Evolutionary conservation across 805 yeast species (phyloP).

Genomic region (Kluyveromyces wickerhamii): DNA sequence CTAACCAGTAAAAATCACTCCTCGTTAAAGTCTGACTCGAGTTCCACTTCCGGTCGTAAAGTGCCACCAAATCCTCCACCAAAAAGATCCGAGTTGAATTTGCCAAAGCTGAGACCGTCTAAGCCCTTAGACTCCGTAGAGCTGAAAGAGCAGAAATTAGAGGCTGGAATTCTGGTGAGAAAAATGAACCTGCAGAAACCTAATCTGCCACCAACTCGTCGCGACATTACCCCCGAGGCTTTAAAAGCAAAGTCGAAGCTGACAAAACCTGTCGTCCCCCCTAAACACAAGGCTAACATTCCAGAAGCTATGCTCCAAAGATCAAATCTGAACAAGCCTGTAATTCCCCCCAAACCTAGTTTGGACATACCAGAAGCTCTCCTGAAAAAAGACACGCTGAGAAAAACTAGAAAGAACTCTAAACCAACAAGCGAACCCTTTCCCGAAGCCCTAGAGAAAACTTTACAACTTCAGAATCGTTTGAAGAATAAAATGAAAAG

Average conservation of each 20-base stretch:
- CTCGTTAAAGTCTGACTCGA: neutral
- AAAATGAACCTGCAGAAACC: neutral
- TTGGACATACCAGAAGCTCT: slow-evolving; percentile 19
- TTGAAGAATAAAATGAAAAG: too few species aligned
- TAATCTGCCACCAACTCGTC: neutral
- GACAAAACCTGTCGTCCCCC: neutral
- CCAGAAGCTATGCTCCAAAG: slow-evolving; percentile 8
- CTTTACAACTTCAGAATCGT: too few species aligned
- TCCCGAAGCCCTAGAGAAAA: too few species aligned
- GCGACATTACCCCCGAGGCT: slow-evolving; percentile 5
- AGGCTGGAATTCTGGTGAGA: neutral
- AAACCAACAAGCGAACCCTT: too few species aligned
- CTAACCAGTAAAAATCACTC: neutral
- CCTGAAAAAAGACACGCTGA: slow-evolving; percentile 8
- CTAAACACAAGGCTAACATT: neutral
- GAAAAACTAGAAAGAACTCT: slow-evolving; percentile 5
- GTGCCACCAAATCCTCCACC: neutral
- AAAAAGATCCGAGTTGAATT: neutral
- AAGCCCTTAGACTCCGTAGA: neutral
- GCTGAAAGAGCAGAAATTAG: neutral
- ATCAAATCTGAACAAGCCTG: slow-evolving; percentile 12
- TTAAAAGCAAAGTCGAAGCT: slow-evolving; percentile 1
- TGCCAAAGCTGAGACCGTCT: neutral
- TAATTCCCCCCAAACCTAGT: slow-evolving; percentile 12
- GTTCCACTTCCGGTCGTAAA: neutral